Percentiles rank a stretch among this genome's conserved stretches.
Conservation (phyloP, 257 asterid genomes). For the Scutellaria minor region DNA sequence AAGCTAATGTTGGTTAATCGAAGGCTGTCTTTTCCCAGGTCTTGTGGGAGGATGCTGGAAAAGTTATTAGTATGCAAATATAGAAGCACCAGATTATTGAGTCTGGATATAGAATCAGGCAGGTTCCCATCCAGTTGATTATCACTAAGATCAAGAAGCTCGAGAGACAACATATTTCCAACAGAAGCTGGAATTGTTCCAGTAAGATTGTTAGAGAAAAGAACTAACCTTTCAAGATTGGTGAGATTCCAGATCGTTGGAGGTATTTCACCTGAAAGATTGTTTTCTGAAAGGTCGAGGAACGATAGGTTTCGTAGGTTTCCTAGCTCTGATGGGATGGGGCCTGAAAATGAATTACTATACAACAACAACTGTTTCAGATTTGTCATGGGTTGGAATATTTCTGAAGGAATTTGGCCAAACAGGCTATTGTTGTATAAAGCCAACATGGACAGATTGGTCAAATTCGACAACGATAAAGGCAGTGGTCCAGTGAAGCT, state of each 20-base stretch:
- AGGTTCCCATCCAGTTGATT: conserved; percentile 65
- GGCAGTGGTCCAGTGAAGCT: conserved; percentile 65
- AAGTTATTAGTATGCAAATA: conserved; percentile 54
- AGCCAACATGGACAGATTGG: conserved; percentile 51
- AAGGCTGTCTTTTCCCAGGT: conserved; percentile 61
- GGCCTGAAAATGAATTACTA: conserved; percentile 58
- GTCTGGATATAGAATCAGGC: conserved; percentile 62
- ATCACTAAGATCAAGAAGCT: conserved; percentile 45
- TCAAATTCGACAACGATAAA: conserved; percentile 60
- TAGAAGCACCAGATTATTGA: conserved; percentile 42
- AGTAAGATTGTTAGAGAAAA: conserved; percentile 58
- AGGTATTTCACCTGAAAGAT: conserved; percentile 68
- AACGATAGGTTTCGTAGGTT: conserved; percentile 39
- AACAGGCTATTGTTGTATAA: conserved; percentile 63
- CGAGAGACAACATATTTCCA: conserved; percentile 51
- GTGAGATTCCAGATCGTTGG: conserved; percentile 53
- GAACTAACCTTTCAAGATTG: conserved; percentile 48
- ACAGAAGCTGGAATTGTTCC: conserved; percentile 63
- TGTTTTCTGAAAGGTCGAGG: conserved; percentile 59
- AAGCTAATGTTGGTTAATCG: conserved; percentile 51
- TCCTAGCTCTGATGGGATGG: conserved; percentile 65
- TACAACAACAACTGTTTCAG: conserved; percentile 46
- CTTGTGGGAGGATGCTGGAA: conserved; percentile 61
- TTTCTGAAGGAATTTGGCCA: conserved; percentile 65
- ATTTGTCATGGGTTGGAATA: conserved; percentile 48